phyloP scores from a whole-genome alignment of 805 yeast genomes.

The Candida tibetensis region DNA sequence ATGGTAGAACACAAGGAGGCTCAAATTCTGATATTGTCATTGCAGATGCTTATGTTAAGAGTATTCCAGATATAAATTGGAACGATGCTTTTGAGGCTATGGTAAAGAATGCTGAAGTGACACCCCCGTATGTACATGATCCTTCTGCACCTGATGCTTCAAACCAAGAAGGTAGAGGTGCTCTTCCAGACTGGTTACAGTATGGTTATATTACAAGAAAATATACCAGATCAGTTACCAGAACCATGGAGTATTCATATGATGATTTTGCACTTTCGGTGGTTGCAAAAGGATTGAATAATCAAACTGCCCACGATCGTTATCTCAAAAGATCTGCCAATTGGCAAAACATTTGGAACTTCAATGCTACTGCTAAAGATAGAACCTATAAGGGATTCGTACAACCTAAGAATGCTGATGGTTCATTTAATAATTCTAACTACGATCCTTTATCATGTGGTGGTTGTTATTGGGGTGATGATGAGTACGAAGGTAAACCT shows the following conservation, averaged over 20 bases:
- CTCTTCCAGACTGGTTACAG: constrained; percentile 30
- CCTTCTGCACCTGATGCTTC: constrained; percentile 26
- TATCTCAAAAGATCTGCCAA: constrained; percentile 30
- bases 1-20: constrained; percentile 39
- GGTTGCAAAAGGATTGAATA: constrained; percentile 30
- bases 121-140: constrained; percentile 28
- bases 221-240: constrained; percentile 29
- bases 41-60: constrained; percentile 35
- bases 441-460: constrained; percentile 32
- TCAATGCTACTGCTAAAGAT: constrained; percentile 16
- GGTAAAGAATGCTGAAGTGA: constrained; percentile 34
- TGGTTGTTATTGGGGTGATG: constrained; percentile 33
- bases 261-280: constrained; percentile 33
- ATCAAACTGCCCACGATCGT: constrained; percentile 17
- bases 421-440: constrained; percentile 21
- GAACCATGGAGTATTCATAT: constrained; percentile 37
- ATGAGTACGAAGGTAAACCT: constrained; percentile 32
- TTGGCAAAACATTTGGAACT: constrained; percentile 38
- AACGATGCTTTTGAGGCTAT: constrained; percentile 27
- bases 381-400: constrained; percentile 29
- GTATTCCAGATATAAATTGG: constrained; percentile 26
- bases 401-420: constrained; percentile 30
- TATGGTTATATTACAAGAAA: constrained; percentile 31
- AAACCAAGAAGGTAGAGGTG: constrained; percentile 34
- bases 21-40: constrained; percentile 34